These are phyloP conservation scores for Kwoniella botswanensis DNA, from an alignment of 768 basidiomycete species.

Conservation along the genomic window DNA sequence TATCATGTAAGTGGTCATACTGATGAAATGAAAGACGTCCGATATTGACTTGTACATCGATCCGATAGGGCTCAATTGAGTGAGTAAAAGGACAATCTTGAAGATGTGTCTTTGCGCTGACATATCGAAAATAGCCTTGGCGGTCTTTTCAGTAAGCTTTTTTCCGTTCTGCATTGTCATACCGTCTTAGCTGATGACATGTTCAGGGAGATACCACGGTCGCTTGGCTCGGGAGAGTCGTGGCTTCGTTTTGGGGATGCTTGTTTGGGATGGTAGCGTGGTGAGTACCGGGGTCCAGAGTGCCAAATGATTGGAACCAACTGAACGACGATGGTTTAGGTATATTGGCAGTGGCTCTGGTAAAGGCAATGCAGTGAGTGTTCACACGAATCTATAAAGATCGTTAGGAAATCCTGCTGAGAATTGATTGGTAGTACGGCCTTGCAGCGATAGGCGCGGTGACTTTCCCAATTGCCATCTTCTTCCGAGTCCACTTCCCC, in stretches of 20 bases:
- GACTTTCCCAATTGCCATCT: constrained; percentile 75
- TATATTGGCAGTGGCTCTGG: constrained; percentile 46
- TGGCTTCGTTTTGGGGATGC: constrained; percentile 54
- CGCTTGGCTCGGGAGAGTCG: constrained; percentile 45
- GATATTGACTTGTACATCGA: background rate
- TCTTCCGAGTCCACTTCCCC: constrained; percentile 74
- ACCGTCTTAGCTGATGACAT: background rate
- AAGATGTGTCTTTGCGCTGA: constrained; percentile 8
- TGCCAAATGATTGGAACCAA: too few species aligned
- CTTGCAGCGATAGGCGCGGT: constrained; percentile 72
- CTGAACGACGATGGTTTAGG: constrained; percentile 12
- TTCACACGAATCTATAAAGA: background rate
- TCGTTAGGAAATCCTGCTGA: too few species aligned
- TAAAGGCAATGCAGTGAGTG: constrained; percentile 42
- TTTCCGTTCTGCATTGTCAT: background rate
- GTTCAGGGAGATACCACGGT: constrained; percentile 49
- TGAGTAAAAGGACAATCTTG: constrained; percentile 15
- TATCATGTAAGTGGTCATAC: constrained; percentile 40
- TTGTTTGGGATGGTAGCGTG: constrained; percentile 50
- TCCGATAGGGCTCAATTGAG: constrained; percentile 44
- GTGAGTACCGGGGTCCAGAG: constrained; percentile 24
- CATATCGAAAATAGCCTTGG: constrained; percentile 33
- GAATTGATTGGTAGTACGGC: constrained; percentile 61
- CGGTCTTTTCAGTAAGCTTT: constrained; percentile 44
- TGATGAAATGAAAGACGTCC: background rate